Percentiles rank a stretch among this genome's conserved stretches.
These are phyloP conservation scores for Citrus maxima DNA, from an alignment of 345 rosid genomes.

Conservation along the genomic window DNA sequence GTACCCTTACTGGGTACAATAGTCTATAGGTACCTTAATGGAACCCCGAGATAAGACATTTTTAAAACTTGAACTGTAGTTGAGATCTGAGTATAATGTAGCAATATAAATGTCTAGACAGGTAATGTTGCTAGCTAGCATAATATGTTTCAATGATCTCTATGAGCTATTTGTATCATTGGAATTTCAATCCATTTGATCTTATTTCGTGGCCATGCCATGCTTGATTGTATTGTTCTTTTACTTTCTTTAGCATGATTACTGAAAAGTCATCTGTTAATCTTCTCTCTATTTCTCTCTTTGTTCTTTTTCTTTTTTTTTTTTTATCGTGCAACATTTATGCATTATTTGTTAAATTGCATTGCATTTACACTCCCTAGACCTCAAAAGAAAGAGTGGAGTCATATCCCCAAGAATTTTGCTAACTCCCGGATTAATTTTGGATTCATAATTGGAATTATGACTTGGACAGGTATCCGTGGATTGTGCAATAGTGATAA, in stretches of 20 bases:
- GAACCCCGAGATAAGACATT: too few species aligned
- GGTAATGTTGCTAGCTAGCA: too few species aligned
- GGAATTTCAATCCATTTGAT: background rate
- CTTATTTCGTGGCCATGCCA: background rate
- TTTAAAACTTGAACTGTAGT: too few species aligned
- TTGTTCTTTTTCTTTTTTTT: too few species aligned
- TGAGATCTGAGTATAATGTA: too few species aligned
- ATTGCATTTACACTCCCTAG: background rate
- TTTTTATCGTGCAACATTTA: background rate
- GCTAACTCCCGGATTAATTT: background rate
- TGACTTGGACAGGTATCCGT: constrained; percentile 68
- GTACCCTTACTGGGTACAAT: too few species aligned
- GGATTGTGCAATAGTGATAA: constrained; percentile 82
- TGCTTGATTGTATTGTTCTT: background rate
- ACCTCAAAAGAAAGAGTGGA: background rate
- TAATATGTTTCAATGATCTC: background rate
- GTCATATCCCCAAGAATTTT: background rate
- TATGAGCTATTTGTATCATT: background rate
- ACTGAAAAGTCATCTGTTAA: background rate
- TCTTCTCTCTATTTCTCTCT: too few species aligned
- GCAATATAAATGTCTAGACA: too few species aligned
- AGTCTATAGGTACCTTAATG: too few species aligned
- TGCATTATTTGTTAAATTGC: background rate
- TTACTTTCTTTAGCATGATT: background rate
- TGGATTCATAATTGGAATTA: background rate